phyloP scores from a whole-genome alignment of 768 basidiomycete genomes.

The Psilocybe subaeruginosa region DNA sequence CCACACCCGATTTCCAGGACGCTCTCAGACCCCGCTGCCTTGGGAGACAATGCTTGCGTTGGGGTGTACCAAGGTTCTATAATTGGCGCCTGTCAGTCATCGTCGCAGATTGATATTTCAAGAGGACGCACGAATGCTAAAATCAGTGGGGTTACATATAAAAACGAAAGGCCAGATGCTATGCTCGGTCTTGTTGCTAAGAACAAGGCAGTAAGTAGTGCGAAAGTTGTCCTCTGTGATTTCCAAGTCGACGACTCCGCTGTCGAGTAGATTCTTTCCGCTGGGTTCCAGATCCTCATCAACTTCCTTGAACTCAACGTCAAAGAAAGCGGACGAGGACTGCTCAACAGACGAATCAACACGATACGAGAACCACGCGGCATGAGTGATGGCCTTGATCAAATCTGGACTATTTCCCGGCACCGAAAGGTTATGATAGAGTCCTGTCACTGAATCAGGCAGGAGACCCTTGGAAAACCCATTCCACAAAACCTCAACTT shows the following conservation, averaged over 20 bases:
- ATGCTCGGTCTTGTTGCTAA: not conserved
- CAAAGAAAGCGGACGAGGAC: not conserved
- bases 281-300: not conserved
- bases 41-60: not conserved
- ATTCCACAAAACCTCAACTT: not conserved
- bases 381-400: not conserved
- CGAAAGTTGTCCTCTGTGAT: not conserved
- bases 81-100: not conserved
- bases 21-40: not conserved
- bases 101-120: not conserved
- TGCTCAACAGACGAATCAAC: not conserved
- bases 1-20: not conserved
- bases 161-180: not conserved
- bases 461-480: not conserved
- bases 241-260: not conserved
- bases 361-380: not conserved
- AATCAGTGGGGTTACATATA: not conserved
- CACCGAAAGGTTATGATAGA: not conserved
- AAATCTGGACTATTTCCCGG: not conserved
- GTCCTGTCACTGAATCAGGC: not conserved
- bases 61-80: not conserved
- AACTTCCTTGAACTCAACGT: not conserved
- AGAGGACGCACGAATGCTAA: not conserved
- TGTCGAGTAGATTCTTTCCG: not conserved
- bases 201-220: not conserved